Evolutionary conservation across 1,284 basidiomycete species (phyloP).

Genomic region (Xerocomus cyaneibrunnescens): DNA sequence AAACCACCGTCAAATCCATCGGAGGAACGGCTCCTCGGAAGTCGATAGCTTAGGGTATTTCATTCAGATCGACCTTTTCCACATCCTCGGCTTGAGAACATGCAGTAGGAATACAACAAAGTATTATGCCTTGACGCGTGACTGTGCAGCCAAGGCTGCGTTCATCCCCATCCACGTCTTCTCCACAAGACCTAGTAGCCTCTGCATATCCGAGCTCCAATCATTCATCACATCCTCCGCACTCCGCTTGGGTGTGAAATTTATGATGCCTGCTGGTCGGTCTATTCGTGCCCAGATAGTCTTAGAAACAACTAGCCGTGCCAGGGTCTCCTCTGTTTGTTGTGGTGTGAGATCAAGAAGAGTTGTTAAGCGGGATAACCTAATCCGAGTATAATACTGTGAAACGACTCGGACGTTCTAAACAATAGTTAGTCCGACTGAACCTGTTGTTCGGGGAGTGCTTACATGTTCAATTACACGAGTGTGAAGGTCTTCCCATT

Average conservation of each 20-base stretch:
- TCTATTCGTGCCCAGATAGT: conserved; percentile 95
- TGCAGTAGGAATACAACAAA: conserved; percentile 27
- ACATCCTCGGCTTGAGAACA: conserved; percentile 7
- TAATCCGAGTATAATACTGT: conserved; percentile 94
- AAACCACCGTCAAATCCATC: conserved; percentile 9
- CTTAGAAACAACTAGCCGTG: conserved; percentile 86
- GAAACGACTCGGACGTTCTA: conserved; percentile 96
- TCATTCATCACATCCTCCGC: conserved; percentile 93
- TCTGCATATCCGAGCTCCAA: conserved; percentile 96
- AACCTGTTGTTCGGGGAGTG: conserved; percentile 14
- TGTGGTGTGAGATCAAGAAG: conserved; percentile 84
- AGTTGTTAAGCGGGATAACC: conserved; percentile 77
- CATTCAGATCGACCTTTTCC: conserved; percentile 1
- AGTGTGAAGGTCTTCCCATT: conserved; percentile 96
- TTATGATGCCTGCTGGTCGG: conserved; percentile 86
- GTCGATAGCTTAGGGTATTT: conserved; percentile 16
- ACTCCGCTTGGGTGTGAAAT: conserved; percentile 75
- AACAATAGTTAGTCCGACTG: conserved; percentile 6
- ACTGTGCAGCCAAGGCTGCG: conserved; percentile 78
- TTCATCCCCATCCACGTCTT: conserved; percentile 92
- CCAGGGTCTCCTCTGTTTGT: conserved; percentile 87
- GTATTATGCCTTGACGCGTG: conserved; percentile 54
- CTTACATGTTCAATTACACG: conserved; percentile 96
- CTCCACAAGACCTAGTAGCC: conserved; percentile 77
- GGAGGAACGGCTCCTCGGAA: conserved; percentile 22